Evolutionary conservation across 495 filamentous ascomycete species (phyloP).

Genomic region (Penicillium desertorum): DNA sequence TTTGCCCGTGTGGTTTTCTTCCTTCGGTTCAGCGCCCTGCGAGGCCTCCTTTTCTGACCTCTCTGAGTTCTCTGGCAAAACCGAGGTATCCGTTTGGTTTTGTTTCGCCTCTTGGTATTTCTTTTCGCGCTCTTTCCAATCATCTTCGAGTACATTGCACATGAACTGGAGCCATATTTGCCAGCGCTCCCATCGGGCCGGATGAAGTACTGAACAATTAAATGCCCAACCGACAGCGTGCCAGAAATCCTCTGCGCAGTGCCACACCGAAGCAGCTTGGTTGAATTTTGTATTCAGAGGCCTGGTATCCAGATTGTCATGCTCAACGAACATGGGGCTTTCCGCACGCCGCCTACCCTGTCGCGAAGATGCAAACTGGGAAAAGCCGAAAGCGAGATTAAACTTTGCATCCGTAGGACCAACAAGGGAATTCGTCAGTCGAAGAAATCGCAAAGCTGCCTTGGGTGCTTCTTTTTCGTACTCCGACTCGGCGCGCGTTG

Average conservation of each 20-base stretch:
- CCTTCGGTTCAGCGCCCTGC: not conserved
- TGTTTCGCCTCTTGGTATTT: constrained; percentile 20
- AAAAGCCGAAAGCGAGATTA: constrained; percentile 55
- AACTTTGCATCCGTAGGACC: constrained; percentile 52
- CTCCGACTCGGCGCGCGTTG: constrained; percentile 54
- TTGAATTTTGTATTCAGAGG: constrained; percentile 55
- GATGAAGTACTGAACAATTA: constrained; percentile 75
- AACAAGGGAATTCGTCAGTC: constrained; percentile 51
- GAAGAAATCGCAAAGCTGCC: constrained; percentile 58
- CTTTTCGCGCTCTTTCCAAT: constrained; percentile 61
- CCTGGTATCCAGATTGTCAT: constrained; percentile 36
- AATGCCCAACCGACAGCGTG: constrained; percentile 88
- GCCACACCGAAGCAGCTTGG: constrained; percentile 66
- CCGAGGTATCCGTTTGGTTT: constrained; percentile 14
- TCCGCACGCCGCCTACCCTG: constrained; percentile 32
- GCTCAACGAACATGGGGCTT: constrained; percentile 15
- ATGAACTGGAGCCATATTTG: constrained; percentile 77
- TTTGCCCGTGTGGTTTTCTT: not conserved
- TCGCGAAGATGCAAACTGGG: constrained; percentile 36
- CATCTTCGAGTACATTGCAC: constrained; percentile 72
- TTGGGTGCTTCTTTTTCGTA: constrained; percentile 55
- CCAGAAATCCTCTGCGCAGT: constrained; percentile 81
- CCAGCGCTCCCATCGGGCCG: constrained; percentile 79
- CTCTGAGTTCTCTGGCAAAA: not conserved
- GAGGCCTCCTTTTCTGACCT: not conserved